Evolutionary conservation across 164 flowering plant species (phyloP), one percentile per base, ranked within the genome.

Genomic region (Nelumbo lutea): DNA sequence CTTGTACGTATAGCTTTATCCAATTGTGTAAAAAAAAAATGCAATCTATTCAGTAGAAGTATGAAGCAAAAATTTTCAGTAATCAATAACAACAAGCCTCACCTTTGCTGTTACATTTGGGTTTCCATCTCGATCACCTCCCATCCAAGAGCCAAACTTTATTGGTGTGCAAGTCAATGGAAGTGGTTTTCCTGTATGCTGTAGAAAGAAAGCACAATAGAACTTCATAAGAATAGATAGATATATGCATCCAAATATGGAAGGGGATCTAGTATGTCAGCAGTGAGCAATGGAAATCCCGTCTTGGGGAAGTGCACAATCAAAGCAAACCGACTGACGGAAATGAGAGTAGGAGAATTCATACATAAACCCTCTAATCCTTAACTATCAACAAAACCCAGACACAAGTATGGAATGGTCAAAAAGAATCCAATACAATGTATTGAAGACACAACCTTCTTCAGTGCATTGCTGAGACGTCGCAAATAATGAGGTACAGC

Each of bases 91-190:
- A 27, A 57, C 9, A 39, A 68, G 48, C 57, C 80, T 83, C 65
- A 91, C 96, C 84, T 88, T 88, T 73, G 98, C 83, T 14, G 97
- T 93, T 40, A 93, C 98, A 79, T 90, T 93, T 39, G 98, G 98
- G 80, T 93, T 93, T 77, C 98, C 98, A 83, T 93, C 98, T 81
- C 97, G 83, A 77, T 93, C 98, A 83, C 98, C 98, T 61, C 98
- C 98, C 98, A 93, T 93, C 98, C 98, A 93, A 73, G 98, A 91
- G 38, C 97, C 97, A 83, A 93, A 93, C 76, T 80, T 91, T 69
- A 93, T 90, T 10, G 97, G 96, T 6, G 97, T 88, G 75, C 90
- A 84, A 59, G 94, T 93, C 79, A 93, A 79, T 53, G 98, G 98
- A 81, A 93, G 96, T 44, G 97, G 84, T 64, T 72, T 83, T 67